Percentiles rank a stretch among this genome's conserved stretches.
These are phyloP conservation scores for Hypoxylon sp. DNA, from an alignment of 2,329 filamentous ascomycete genomes.

Conservation along the genomic window DNA sequence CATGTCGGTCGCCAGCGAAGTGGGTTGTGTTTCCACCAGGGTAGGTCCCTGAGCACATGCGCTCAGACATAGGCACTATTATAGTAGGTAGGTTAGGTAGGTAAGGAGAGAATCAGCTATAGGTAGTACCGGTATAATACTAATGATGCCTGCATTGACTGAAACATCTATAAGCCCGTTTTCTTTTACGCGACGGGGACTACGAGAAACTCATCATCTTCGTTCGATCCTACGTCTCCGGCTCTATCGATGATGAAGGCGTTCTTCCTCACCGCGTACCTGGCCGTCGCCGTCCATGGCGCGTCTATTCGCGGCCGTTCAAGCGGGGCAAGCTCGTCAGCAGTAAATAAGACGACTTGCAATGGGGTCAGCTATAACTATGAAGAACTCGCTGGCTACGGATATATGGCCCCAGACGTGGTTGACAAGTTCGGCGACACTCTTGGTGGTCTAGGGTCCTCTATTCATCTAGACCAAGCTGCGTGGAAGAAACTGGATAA, in stretches of 20 bases:
- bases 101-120: background rate
- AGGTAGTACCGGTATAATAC: slow-evolving; percentile 4
- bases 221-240: background rate
- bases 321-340: background rate
- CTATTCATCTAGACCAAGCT: slow-evolving; percentile 62
- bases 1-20: background rate
- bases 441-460: slow-evolving; percentile 70
- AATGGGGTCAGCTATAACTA: slow-evolving; percentile 71
- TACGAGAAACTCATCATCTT: background rate
- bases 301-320: slow-evolving; percentile 9
- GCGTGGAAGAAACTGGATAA: slow-evolving; percentile 64
- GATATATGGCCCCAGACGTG: slow-evolving; percentile 63
- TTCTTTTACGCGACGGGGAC: background rate
- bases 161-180: no score
- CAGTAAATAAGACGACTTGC: slow-evolving; percentile 53
- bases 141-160: background rate
- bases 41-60: background rate
- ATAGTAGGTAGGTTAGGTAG: no score
- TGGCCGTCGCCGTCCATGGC: slow-evolving; percentile 17
- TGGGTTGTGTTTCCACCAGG: background rate
- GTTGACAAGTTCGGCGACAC: slow-evolving; percentile 75
- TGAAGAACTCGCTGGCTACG: slow-evolving; percentile 71
- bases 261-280: slow-evolving; percentile 20
- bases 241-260: slow-evolving; percentile 6
- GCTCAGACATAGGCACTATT: slow-evolving; percentile 6